Base-by-base conservation (phyloP, 2,329 filamentous ascomycete genomes). In the Penicillium rolfsii region DNA sequence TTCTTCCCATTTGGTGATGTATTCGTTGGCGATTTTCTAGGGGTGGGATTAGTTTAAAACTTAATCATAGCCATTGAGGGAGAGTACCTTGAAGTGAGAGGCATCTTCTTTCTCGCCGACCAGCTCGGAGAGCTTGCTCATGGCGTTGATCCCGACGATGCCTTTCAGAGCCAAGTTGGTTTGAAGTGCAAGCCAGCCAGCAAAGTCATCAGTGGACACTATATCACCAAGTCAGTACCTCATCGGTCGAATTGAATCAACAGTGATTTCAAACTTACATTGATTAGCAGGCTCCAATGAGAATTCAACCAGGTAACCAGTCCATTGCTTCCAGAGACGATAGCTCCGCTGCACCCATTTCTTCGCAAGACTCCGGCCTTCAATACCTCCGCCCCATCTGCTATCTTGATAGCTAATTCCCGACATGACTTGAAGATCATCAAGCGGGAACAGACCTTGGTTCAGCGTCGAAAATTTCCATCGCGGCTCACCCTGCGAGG, bases 191-290 rank as follows among this genome's bases (percentile, higher is more conserved):
- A 93, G 81, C 74, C 88, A 88, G 43, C 91, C 91, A 1, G 91
- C 91, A 73, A 94, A 95, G 71, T 95, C 91, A 70, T 95, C 91
- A 1, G 91, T 95, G 22, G 88, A 92, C 16, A 95, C 83, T 85
- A 58, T 52, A 38, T 56, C 16, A 48, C 5, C 0, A 16, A 1
- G 12, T 70, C 36, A 64, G 63, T n/a, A 54, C 28, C 28, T 3
- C 1, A 38, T 52, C 5, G 8, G 3, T 11, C 19, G 30, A 11
- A 33, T 33, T 11, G 4, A 33, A 11, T 11, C 19, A 22, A 22
- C 19, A 1, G 40, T 30, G 33, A 4, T 3, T 57, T 8, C 28
- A 11, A n/a, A 57, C 80, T 73, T 77, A 84, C 83, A 83, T 75
- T 94, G 91, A 64, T 91, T 87, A 3, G 87, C 85, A 2, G 91